Evolutionary conservation across 2,329 filamentous ascomycete genomes (phyloP).

Genomic region (Didymella keratinophila): DNA sequence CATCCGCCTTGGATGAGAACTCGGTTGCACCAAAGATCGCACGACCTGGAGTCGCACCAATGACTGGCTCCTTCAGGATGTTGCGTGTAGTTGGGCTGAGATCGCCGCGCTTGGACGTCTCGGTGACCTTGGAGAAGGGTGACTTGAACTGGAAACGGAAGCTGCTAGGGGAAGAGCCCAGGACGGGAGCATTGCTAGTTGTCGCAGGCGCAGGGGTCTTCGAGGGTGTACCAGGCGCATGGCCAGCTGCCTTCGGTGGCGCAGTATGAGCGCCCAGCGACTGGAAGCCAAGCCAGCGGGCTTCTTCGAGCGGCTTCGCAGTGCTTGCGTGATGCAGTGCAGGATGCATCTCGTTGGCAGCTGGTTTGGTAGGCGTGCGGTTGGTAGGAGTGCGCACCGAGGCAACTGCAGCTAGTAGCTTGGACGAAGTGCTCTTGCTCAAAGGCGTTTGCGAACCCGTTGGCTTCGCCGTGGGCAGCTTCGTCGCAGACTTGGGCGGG

Average conservation of each 20-base stretch:
- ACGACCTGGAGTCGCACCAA: constrained; percentile 57
- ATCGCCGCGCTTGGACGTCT: constrained; percentile 72
- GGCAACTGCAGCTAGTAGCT: constrained; percentile 28
- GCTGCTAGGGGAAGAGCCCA: constrained; percentile 59
- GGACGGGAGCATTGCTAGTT: constrained; percentile 21
- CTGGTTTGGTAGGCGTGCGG: constrained; percentile 71
- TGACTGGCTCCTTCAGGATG: constrained; percentile 72
- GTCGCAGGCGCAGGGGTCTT: constrained; percentile 55
- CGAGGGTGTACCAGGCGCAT: constrained; percentile 69
- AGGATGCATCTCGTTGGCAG: constrained; percentile 88
- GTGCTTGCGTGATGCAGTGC: constrained; percentile 79
- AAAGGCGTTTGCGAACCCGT: constrained; percentile 58
- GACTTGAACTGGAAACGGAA: constrained; percentile 72
- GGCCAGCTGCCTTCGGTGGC: constrained; percentile 54
- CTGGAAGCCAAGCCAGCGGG: constrained; percentile 81
- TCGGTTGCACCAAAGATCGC: constrained; percentile 46
- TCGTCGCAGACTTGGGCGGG: constrained; percentile 27
- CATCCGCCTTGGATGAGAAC: constrained; percentile 50
- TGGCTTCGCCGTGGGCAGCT: constrained; percentile 34
- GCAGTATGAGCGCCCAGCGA: constrained; percentile 66
- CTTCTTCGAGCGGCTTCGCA: constrained; percentile 79
- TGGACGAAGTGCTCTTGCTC: constrained; percentile 44
- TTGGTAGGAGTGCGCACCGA: constrained; percentile 62
- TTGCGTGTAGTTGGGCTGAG: constrained; percentile 66
- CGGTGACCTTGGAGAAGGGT: constrained; percentile 64